Evolutionary conservation across 805 yeast genomes (phyloP), one percentile per base, ranked within the genome.

Genomic region (Maudiozyma saulgeensis): DNA sequence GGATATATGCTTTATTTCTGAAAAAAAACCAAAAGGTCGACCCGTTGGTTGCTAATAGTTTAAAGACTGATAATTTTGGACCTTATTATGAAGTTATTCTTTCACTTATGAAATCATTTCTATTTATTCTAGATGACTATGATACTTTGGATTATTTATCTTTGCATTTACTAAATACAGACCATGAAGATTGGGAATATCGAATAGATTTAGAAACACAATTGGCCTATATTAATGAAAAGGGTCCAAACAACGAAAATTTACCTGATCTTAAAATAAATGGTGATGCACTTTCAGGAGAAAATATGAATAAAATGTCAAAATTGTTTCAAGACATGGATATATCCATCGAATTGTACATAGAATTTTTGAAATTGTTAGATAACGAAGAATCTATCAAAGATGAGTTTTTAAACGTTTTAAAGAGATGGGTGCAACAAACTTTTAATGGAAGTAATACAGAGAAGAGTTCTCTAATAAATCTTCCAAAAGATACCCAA

Each of bases 381-480:
- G 79, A 77, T 49, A 78, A 78, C 41, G 61, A 59, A 2, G 68
- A 66, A 0, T 62, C 73, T 12, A 63, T 78, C 2, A 77, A 69
- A 50, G 67, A 57, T 32, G 64, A 74, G 2, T 84, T 88, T 55
- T 63, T 80, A 3, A 53, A 52, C 0, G 64, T 81, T 0, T 67
- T 91, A 52, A 73, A 74, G 49, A 69, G 81, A 55, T 87, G 95
- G 90, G 70, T 85, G 21, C 50, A 56, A 28, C 49, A 49, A 8
- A 41, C 53, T 25, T 40, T 46, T 1, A 19, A 40, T 15, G 18
- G 21, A 23, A 38, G 15, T 4, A 40, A 16, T 4, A 7, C 18
- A 15, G 18, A 15, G 2, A 35, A 35, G 38, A 8, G 7, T 15
- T 35, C 38, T 6, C 8, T 35, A n/a, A n/a, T 35, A n/a, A 35